Evolutionary conservation across 139 green algal species (phyloP), one percentile per base, ranked within the genome.

Genomic region (Volvox reticuliferus): DNA sequence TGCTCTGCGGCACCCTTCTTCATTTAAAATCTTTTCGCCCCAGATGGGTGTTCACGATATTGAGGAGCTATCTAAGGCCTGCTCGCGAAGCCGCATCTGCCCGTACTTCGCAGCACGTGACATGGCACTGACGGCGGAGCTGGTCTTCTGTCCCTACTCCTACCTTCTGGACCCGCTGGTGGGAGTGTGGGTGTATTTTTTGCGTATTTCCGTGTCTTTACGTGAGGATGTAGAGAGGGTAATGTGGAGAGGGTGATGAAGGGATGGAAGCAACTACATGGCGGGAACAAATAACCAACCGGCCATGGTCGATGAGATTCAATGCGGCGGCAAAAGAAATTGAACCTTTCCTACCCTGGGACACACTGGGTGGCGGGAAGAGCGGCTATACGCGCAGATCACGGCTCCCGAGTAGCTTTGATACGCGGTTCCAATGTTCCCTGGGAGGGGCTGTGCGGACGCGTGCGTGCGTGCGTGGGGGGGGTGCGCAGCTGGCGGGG

Each of bases 71-170:
- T 89, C 93, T 30, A 89, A 89, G 1, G 81, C 93, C 5, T 96
- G 96, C 32, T 92, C 88, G 33, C 37, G 81, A 1, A 33, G 90
- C 85, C 95, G 94, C 73, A 94, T 91, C 0, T 99, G 98, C 93
- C 97, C 98, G 44, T 99, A 99, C 94, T 99, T 97, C 94, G 90
- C 94, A 0, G 79, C 97, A 0, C 94, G 95, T 35, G 87, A 97
- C 32, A 92, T 97, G 85, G 91, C 92, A 1, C 73, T 93, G 19
- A 92, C 95, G 0, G 98, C 98, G 21, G 98, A 99, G 37, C 91
- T 99, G 17, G 94, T 99, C 12, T 99, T 99, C 95, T 97, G 95
- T 85, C 98, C 98, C 22, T 99, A 99, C 96, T 97, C 88, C 71
- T 99, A 98, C 93, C 88, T 99, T 17, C 33, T 96, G 61, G 87